phyloP scores from a whole-genome alignment of 129 eudicot genomes.

The Arctium minus region DNA sequence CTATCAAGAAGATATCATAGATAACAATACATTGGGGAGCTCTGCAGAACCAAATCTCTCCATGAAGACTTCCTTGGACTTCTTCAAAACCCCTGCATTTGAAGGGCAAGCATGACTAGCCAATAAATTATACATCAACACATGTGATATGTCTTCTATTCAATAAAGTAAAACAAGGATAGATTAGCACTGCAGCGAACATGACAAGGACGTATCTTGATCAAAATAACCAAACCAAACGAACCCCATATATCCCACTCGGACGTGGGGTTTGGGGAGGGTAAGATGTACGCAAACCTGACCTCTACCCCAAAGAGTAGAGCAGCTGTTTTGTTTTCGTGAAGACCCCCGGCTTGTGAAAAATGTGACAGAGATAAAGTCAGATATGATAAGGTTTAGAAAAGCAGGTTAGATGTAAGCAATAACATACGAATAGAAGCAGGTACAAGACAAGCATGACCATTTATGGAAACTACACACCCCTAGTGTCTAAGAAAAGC shows the following conservation, averaged over 20 bases:
- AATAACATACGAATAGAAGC: background rate
- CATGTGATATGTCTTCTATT: background rate
- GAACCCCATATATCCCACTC: background rate
- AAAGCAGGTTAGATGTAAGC: background rate
- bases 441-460: background rate
- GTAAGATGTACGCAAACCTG: background rate
- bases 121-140: conserved; percentile 1
- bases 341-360: background rate
- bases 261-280: background rate
- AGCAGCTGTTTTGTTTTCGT: background rate
- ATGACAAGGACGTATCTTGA: too few relatives aligned
- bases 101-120: background rate
- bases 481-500: background rate
- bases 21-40: conserved; percentile 30
- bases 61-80: conserved; percentile 50
- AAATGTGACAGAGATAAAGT: too few relatives aligned
- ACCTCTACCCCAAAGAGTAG: background rate
- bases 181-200: too few relatives aligned
- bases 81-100: conserved; percentile 76
- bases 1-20: background rate
- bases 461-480: too few relatives aligned
- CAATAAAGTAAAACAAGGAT: background rate
- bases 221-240: background rate
- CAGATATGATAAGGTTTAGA: background rate
- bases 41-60: conserved; percentile 37